A percentile compares a stretch with the other conserved stretches of the same genome.
Conservation (phyloP, 2,329 filamentous ascomycete genomes). For the Nemania abortiva region DNA sequence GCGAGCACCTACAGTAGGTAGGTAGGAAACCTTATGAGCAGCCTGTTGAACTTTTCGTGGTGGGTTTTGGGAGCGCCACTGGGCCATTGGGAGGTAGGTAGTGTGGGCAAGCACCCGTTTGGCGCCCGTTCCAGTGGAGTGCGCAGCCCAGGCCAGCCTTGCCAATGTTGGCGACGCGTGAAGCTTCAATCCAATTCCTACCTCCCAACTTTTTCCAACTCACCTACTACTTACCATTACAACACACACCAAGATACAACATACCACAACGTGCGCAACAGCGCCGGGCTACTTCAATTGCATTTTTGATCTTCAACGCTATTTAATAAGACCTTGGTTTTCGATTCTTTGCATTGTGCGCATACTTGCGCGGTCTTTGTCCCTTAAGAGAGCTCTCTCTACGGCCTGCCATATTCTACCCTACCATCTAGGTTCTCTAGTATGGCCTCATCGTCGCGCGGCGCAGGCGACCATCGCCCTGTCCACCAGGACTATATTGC, state of each 20-base stretch:
- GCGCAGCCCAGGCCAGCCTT: constrained; percentile 10
- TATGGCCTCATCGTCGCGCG: constrained; percentile 60
- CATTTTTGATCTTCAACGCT: background rate
- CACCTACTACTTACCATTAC: constrained; percentile 13
- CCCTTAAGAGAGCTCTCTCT: constrained; percentile 13
- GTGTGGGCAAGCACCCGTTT: background rate
- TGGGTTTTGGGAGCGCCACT: too few relatives aligned
- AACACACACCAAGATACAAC: background rate
- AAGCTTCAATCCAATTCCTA: constrained; percentile 30
- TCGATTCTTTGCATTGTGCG: constrained; percentile 9
- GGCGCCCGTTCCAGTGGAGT: background rate
- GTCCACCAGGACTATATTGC: constrained; percentile 97
- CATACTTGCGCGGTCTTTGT: constrained; percentile 16
- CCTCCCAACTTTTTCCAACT: constrained; percentile 22
- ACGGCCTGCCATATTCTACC: too few relatives aligned
- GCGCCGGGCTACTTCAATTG: background rate
- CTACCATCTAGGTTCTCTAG: constrained; percentile 27
- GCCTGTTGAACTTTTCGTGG: too few relatives aligned
- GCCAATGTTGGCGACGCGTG: constrained; percentile 24
- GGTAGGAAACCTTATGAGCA: too few relatives aligned
- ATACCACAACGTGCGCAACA: constrained; percentile 1
- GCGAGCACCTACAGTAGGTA: too few relatives aligned
- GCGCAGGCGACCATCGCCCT: constrained; percentile 65
- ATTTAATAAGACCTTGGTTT: background rate
- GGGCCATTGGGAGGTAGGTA: background rate